Conservation (phyloP, 2,329 filamentous ascomycete genomes). For the Xylaria sp. region DNA sequence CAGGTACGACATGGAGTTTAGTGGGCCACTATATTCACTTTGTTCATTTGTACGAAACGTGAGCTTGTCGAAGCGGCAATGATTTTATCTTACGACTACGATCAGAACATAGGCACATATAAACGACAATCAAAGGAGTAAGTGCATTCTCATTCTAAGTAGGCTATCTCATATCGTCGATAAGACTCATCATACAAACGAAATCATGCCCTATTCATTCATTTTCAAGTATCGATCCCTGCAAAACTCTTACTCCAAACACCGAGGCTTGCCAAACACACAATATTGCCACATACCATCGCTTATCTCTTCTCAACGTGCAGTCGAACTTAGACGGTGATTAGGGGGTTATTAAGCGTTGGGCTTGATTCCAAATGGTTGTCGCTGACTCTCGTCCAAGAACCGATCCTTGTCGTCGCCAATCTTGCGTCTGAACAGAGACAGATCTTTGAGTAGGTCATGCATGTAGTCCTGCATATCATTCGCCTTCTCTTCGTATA, state of each 20-base stretch:
- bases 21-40: conserved; percentile 72
- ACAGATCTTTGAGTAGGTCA: conserved; percentile 81
- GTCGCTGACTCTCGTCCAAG: conserved; percentile 68
- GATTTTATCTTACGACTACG: neutral
- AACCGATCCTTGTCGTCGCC: conserved; percentile 81
- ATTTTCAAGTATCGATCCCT: conserved; percentile 19
- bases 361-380: conserved; percentile 57
- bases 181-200: conserved; percentile 23
- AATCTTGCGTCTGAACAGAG: conserved; percentile 85
- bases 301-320: neutral
- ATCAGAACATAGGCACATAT: neutral
- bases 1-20: conserved; percentile 84
- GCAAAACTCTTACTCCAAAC: conserved; percentile 36
- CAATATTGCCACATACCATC: conserved; percentile 16
- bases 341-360: conserved; percentile 49
- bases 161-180: conserved; percentile 9
- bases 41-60: conserved; percentile 50
- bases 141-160: conserved; percentile 28
- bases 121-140: conserved; percentile 3
- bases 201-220: conserved; percentile 31
- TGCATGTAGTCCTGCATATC: conserved; percentile 88
- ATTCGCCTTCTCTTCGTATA: conserved; percentile 63
- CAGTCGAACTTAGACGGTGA: neutral
- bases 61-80: conserved; percentile 24
- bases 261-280: conserved; percentile 36